A percentile compares a stretch with the other conserved stretches of the same genome.
Evolutionary conservation across 129 eudicot genomes (phyloP).

Genomic region (Centaurea solstitialis): DNA sequence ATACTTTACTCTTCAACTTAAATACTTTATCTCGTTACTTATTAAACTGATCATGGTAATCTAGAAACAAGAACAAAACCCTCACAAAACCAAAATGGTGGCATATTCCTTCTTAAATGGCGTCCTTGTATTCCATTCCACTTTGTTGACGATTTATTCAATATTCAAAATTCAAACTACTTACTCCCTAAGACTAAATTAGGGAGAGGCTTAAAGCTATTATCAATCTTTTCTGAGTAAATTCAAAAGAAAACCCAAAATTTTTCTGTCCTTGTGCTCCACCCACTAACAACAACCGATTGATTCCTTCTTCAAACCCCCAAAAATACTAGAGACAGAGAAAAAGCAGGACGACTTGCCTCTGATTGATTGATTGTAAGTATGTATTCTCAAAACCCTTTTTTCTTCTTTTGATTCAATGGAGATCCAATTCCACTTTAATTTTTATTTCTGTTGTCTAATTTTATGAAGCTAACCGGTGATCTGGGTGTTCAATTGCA

Average conservation of each 20-base stretch:
- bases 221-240: not conserved
- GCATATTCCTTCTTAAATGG: constrained; percentile 33
- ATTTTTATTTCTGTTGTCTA: not conserved
- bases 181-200: constrained; percentile 20
- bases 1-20: too few species aligned
- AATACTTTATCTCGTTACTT: too few species aligned
- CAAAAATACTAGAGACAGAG: not conserved
- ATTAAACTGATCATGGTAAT: not conserved
- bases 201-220: too few species aligned
- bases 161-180: constrained; percentile 22
- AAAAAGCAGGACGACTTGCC: constrained; percentile 2
- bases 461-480: constrained; percentile 16
- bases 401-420: not conserved
- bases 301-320: not conserved
- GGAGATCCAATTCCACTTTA: not conserved
- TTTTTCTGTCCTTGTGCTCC: not conserved
- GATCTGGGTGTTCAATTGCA: constrained; percentile 14
- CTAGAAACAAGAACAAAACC: not conserved
- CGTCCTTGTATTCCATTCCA: constrained; percentile 20
- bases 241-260: constrained; percentile 8
- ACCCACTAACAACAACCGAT: not conserved
- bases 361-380: constrained; percentile 11
- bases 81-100: not conserved
- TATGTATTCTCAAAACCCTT: constrained; percentile 9
- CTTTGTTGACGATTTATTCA: constrained; percentile 18